These are phyloP conservation scores for Amyloporia xantha DNA, from an alignment of 768 basidiomycete species.

Conservation along the genomic window DNA sequence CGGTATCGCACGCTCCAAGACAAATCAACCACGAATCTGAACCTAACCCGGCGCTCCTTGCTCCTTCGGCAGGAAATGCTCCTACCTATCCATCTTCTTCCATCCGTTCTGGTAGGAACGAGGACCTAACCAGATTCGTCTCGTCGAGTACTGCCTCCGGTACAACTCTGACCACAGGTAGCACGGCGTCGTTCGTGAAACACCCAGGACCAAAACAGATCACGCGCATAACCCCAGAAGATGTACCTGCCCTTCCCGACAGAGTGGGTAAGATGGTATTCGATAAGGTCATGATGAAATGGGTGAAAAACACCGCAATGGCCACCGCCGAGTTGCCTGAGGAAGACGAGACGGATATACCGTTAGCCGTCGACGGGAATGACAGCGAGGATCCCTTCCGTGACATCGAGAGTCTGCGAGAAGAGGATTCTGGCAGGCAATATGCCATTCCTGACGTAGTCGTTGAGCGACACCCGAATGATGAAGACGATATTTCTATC, in stretches of 20 bases:
- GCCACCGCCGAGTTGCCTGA: slow-evolving; percentile 20
- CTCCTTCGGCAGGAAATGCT: slow-evolving; percentile 14
- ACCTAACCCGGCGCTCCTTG: slow-evolving; percentile 9
- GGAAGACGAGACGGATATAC: slow-evolving; percentile 26
- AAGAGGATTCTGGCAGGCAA: slow-evolving; percentile 32
- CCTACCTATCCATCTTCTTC: slow-evolving; percentile 45
- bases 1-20: slow-evolving; percentile 16
- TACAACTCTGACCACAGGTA: slow-evolving; percentile 64
- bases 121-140: slow-evolving; percentile 83
- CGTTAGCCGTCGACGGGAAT: slow-evolving; percentile 32
- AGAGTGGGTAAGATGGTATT: slow-evolving; percentile 84
- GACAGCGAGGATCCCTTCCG: slow-evolving; percentile 86
- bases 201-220: slow-evolving; percentile 75
- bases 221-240: slow-evolving; percentile 73
- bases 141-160: slow-evolving; percentile 82
- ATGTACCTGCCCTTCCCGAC: slow-evolving; percentile 68
- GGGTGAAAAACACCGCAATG: slow-evolving; percentile 60
- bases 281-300: slow-evolving; percentile 76
- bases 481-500: slow-evolving; percentile 9
- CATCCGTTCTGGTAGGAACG: slow-evolving; percentile 45
- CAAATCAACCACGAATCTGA: no score
- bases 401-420: slow-evolving; percentile 81
- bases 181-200: slow-evolving; percentile 79
- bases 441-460: neutral
- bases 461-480: slow-evolving; percentile 5